phyloP scores from a whole-genome alignment of 306 rosid genomes.

The Trifolium pratense region DNA sequence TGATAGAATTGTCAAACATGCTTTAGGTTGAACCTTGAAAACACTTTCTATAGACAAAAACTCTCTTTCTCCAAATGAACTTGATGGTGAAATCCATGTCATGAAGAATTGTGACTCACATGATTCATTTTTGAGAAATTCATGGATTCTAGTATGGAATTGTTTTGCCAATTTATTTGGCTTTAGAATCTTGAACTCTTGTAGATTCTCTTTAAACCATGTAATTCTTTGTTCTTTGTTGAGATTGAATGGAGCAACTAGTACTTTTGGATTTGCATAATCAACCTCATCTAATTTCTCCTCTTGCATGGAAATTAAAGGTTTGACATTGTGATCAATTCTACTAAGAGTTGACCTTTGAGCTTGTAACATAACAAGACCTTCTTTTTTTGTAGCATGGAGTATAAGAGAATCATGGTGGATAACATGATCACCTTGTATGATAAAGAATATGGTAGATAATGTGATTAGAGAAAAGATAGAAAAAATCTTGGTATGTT shows the following conservation, averaged over 20 bases:
- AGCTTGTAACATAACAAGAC: conserved; percentile 27
- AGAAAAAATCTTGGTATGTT: conserved; percentile 41
- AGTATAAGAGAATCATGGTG: conserved; percentile 5
- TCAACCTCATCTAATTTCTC: conserved; percentile 29
- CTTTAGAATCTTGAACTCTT: conserved; percentile 54
- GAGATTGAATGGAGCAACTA: conserved; percentile 51
- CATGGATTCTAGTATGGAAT: conserved; percentile 56
- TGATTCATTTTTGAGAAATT: conserved; percentile 44
- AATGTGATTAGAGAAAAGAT: conserved; percentile 47
- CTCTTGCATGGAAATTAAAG: conserved; percentile 48
- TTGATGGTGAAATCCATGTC: conserved; percentile 67
- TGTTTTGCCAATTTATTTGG: conserved; percentile 49
- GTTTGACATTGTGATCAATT: background rate
- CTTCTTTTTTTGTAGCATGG: conserved; percentile 9
- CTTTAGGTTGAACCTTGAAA: conserved; percentile 68
- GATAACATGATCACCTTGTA: conserved; percentile 39
- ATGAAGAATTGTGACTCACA: conserved; percentile 69
- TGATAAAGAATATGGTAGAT: conserved; percentile 49
- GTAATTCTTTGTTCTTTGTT: conserved; percentile 56
- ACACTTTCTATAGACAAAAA: conserved; percentile 57
- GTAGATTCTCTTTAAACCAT: conserved; percentile 58
- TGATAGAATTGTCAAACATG: conserved; percentile 74
- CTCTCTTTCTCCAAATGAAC: conserved; percentile 57
- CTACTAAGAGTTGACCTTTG: conserved; percentile 39
- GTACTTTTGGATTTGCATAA: conserved; percentile 28